Evolutionary conservation across 495 filamentous ascomycete genomes (phyloP).

Genomic region (Diplogelasinospora grovesii): DNA sequence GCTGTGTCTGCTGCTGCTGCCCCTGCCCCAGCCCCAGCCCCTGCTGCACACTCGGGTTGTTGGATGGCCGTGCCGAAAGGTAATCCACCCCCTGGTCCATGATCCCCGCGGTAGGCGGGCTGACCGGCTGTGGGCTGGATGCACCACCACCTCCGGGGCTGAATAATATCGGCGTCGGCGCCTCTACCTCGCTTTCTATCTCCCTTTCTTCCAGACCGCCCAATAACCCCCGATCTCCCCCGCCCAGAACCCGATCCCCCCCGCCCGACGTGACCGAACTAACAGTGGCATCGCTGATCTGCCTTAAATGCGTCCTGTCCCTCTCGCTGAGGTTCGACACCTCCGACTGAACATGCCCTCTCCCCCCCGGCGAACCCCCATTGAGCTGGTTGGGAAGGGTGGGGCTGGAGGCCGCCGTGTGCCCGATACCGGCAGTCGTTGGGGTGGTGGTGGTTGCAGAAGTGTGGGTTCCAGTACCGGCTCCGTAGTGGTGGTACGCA

Average conservation of each 20-base stretch:
- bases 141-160: no score
- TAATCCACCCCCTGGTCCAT: slow-evolving; percentile 18
- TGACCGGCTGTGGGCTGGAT: slow-evolving; percentile 15
- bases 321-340: slow-evolving; percentile 37
- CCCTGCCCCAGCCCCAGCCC: not conserved
- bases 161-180: not conserved
- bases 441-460: not conserved
- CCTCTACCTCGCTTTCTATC: not conserved
- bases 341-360: slow-evolving; percentile 28
- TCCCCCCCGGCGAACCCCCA: no score
- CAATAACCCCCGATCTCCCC: no score
- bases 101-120: slow-evolving; percentile 18
- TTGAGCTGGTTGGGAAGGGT: slow-evolving; percentile 4
- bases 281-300: slow-evolving; percentile 39
- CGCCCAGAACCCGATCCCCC: no score
- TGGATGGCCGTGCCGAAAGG: slow-evolving; percentile 9
- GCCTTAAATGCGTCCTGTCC: slow-evolving; percentile 38
- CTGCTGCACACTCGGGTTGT: not conserved
- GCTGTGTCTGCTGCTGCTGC: not conserved
- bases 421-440: slow-evolving; percentile 7
- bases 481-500: no score
- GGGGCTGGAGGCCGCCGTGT: slow-evolving; percentile 2
- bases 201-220: not conserved
- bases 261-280: slow-evolving; percentile 20
- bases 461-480: not conserved